Conservation (phyloP, 1,139 yeast species). For the Debaryomyces subglobosus region DNA sequence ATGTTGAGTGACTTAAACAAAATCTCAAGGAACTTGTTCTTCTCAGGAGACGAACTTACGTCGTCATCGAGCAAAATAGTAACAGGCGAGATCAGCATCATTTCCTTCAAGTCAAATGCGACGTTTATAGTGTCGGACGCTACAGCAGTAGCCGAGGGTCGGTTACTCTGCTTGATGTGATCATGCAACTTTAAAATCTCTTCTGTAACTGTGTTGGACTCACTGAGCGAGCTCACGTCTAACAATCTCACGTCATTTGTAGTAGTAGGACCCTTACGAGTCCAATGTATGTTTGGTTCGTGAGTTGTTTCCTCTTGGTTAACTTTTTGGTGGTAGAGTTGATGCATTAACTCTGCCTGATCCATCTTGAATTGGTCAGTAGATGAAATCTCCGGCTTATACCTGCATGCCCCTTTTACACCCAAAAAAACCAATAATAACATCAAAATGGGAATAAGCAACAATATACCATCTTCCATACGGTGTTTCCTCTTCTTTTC, state of each 20-base stretch:
- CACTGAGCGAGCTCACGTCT: slow-evolving; percentile 8
- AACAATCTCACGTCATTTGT: slow-evolving; percentile 3
- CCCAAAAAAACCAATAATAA: slow-evolving; percentile 1
- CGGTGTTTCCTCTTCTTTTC: not conserved
- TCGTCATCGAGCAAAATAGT: slow-evolving; percentile 8
- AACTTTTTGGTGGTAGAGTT: not conserved
- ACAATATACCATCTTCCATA: not conserved
- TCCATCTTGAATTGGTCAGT: slow-evolving; percentile 4
- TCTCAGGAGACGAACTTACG: slow-evolving; percentile 41
- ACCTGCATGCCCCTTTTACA: not conserved
- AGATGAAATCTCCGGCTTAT: not conserved
- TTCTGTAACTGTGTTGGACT: slow-evolving; percentile 2
- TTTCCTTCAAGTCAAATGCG: slow-evolving; percentile 7
- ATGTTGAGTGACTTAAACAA: slow-evolving; percentile 25
- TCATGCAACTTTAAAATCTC: slow-evolving; percentile 10
- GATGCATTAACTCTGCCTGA: slow-evolving; percentile 2
- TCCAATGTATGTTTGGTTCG: not conserved
- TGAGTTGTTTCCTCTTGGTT: not conserved
- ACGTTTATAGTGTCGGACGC: not conserved
- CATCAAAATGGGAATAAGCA: not conserved
- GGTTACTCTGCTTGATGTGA: slow-evolving; percentile 4
- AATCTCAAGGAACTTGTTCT: slow-evolving; percentile 21
- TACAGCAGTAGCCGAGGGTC: not conserved
- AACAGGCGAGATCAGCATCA: slow-evolving; percentile 8
- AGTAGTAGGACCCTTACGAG: not conserved